Conservation (phyloP, 2,329 filamentous ascomycete species). For the Aspergillus sp. region DNA sequence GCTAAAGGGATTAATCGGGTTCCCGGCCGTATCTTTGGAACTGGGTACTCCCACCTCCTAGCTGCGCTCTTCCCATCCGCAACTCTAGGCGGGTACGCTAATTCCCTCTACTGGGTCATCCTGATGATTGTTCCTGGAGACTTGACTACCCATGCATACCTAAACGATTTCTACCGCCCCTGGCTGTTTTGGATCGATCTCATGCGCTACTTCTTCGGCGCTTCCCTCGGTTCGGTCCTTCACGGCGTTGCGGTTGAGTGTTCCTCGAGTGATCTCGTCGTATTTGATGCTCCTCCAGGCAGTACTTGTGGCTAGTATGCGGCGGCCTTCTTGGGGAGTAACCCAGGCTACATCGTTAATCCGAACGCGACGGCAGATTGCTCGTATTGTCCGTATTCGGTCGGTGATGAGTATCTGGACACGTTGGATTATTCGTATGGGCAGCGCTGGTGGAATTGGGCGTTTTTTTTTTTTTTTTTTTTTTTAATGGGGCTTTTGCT, state of each 20-base stretch:
- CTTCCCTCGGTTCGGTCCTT: neutral
- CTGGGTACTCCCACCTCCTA: neutral
- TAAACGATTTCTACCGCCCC: slow-evolving; percentile 1
- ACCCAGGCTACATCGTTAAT: slow-evolving; percentile 2
- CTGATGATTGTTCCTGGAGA: neutral
- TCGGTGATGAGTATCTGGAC: slow-evolving; percentile 1
- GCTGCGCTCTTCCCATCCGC: neutral
- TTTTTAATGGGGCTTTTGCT: slow-evolving; percentile 1
- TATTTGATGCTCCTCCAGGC: slow-evolving; percentile 8
- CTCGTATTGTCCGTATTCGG: slow-evolving; percentile 2
- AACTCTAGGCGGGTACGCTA: neutral
- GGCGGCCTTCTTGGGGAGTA: neutral
- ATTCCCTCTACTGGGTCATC: neutral
- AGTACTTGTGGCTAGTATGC: slow-evolving; percentile 7
- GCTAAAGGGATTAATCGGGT: too few relatives aligned
- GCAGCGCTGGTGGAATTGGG: slow-evolving; percentile 9
- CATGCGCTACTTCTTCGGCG: slow-evolving; percentile 11
- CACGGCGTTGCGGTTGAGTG: slow-evolving; percentile 4
- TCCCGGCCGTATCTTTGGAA: neutral
- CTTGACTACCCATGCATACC: neutral
- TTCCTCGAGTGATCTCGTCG: neutral
- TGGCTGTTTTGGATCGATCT: slow-evolving; percentile 15
- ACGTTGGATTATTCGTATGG: slow-evolving; percentile 4
- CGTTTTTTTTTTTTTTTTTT: slow-evolving; percentile 3
- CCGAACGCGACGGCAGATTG: slow-evolving; percentile 1